Evolutionary conservation across 1,284 basidiomycete species (phyloP).

Genomic region (Microbotryum intermedium): DNA sequence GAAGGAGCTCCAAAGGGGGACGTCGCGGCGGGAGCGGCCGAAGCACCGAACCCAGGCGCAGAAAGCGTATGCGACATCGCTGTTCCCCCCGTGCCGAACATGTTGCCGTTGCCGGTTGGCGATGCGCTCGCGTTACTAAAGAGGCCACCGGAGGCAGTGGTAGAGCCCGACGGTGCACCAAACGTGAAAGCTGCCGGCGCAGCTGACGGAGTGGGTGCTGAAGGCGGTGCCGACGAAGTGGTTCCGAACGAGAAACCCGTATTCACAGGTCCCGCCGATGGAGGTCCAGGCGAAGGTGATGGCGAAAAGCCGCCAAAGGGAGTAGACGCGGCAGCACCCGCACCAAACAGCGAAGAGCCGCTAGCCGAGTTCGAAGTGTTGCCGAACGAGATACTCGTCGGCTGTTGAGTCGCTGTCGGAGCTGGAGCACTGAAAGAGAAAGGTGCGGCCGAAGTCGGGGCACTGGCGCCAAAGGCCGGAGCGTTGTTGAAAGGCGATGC

Average conservation of each 20-base stretch:
- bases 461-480: not conserved
- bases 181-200: conserved; percentile 10
- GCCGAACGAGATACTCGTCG: conserved; percentile 7
- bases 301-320: not conserved
- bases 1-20: not conserved
- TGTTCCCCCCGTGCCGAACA: too few species aligned
- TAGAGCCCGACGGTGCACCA: not conserved
- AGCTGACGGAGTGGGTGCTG: conserved; percentile 4
- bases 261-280: not conserved
- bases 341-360: conserved; percentile 2
- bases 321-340: not conserved
- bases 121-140: not conserved
- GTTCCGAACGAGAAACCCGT: conserved; percentile 12
- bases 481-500: not conserved
- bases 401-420: not conserved
- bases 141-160: not conserved
- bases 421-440: conserved; percentile 14
- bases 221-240: conserved; percentile 10
- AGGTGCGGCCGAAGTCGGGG: not conserved
- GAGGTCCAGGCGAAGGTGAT: conserved; percentile 1
- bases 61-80: not conserved
- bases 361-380: not conserved
- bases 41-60: not conserved
- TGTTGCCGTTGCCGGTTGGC: not conserved
- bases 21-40: not conserved